Evolutionary conservation across 208 protist species (phyloP).

Genomic region (Herpetomonas samuelpessoai): DNA sequence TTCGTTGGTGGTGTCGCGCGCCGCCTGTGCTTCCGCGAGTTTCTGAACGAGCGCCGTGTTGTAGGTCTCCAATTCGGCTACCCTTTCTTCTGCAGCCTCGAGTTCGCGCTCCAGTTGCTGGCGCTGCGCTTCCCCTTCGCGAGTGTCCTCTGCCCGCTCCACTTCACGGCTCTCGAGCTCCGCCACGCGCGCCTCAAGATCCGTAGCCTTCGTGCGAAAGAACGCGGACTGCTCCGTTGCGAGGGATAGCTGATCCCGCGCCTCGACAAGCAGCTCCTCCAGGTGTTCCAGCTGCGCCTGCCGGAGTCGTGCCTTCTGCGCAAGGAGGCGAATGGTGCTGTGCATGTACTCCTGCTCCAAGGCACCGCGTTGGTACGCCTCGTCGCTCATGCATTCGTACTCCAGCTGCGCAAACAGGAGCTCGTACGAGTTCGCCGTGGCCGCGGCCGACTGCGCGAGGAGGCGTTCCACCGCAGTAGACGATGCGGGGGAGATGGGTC

Average conservation of each 20-base stretch:
- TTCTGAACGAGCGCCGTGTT: conserved; percentile 45
- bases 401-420: conserved; percentile 29
- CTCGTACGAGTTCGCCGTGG: background rate
- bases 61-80: conserved; percentile 24
- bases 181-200: conserved; percentile 21
- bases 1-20: conserved; percentile 17
- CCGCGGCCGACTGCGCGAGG: conserved; percentile 7
- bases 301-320: conserved; percentile 11
- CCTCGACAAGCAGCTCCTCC: conserved; percentile 16
- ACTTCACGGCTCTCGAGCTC: conserved; percentile 19
- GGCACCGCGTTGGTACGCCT: conserved; percentile 21
- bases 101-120: conserved; percentile 40
- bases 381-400: conserved; percentile 30
- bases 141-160: conserved; percentile 21
- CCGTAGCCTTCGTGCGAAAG: conserved; percentile 19
- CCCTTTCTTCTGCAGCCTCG: conserved; percentile 20
- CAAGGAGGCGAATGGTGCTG: conserved; percentile 12
- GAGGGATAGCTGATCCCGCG: conserved; percentile 15
- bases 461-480: background rate
- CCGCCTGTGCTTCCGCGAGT: conserved; percentile 32
- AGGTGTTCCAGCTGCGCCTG: conserved; percentile 8
- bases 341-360: conserved; percentile 28
- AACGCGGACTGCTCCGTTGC: conserved; percentile 26
- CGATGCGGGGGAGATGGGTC: background rate
- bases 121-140: conserved; percentile 25